These are phyloP conservation scores for Mycena capillaripes DNA, from an alignment of 768 basidiomycete genomes.

Conservation along the genomic window DNA sequence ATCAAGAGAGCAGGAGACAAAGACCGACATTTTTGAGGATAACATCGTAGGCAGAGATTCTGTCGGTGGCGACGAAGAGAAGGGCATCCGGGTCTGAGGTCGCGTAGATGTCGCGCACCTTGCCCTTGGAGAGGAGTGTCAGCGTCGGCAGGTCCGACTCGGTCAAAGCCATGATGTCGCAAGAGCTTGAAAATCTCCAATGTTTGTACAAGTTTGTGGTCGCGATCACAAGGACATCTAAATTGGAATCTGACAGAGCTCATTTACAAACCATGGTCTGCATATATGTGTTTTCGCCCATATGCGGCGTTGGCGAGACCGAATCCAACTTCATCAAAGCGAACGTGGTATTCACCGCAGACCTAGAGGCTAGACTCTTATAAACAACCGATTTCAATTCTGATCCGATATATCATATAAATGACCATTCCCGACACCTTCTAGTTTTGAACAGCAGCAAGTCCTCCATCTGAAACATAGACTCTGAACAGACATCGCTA, in stretches of 20 bases:
- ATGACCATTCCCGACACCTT: not conserved
- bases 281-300: too few species aligned
- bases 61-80: constrained; percentile 94
- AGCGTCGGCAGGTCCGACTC: constrained; percentile 73
- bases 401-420: not conserved
- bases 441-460: not conserved
- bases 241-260: too few species aligned
- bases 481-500: not conserved
- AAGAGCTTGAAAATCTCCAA: not conserved
- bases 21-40: constrained; percentile 89
- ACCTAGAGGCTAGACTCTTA: too few species aligned
- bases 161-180: constrained; percentile 2
- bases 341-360: too few species aligned
- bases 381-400: not conserved
- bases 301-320: too few species aligned
- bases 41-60: constrained; percentile 97
- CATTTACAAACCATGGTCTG: too few species aligned
- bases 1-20: constrained; percentile 6
- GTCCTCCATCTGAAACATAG: not conserved
- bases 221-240: too few species aligned
- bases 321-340: too few species aligned
- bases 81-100: constrained; percentile 79
- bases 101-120: constrained; percentile 95
- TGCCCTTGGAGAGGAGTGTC: constrained; percentile 86
- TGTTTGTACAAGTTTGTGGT: too few species aligned